A percentile compares a stretch with the other conserved stretches of the same genome.
These are phyloP conservation scores for Claviceps sp. DNA, from an alignment of 2,329 filamentous ascomycete species.

Conservation along the genomic window DNA sequence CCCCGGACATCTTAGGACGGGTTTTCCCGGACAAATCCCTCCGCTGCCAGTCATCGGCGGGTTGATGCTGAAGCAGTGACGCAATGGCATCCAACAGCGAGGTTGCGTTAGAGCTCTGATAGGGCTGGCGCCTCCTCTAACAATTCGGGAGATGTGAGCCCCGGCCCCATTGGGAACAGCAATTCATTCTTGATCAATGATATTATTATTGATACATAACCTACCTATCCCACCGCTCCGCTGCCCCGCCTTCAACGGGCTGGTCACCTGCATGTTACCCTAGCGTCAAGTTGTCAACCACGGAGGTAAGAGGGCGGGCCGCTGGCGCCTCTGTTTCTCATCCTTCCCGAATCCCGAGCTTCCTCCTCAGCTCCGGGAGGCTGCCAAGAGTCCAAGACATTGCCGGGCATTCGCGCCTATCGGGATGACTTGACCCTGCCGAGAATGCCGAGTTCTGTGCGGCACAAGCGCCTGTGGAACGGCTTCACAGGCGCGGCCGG, in stretches of 20 bases:
- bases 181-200: too few species aligned
- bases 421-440: neutral
- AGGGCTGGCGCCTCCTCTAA: too few species aligned
- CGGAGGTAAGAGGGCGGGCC: too few species aligned
- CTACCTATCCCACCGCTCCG: too few species aligned
- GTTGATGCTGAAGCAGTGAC: neutral
- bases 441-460: conserved; percentile 6
- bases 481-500: neutral
- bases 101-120: neutral
- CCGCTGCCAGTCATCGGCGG: too few species aligned
- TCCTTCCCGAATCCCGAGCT: conserved; percentile 11
- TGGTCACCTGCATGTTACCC: too few species aligned
- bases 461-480: neutral
- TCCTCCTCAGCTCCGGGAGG: neutral
- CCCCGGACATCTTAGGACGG: neutral
- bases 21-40: neutral
- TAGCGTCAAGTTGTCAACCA: too few species aligned
- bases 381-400: neutral
- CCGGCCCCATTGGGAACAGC: too few species aligned
- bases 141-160: too few species aligned
- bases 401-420: too few species aligned
- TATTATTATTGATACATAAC: too few species aligned
- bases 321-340: neutral
- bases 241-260: too few species aligned
- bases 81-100: neutral